phyloP scores from a whole-genome alignment of 1,284 basidiomycete genomes.

The Phlebopus sp. region DNA sequence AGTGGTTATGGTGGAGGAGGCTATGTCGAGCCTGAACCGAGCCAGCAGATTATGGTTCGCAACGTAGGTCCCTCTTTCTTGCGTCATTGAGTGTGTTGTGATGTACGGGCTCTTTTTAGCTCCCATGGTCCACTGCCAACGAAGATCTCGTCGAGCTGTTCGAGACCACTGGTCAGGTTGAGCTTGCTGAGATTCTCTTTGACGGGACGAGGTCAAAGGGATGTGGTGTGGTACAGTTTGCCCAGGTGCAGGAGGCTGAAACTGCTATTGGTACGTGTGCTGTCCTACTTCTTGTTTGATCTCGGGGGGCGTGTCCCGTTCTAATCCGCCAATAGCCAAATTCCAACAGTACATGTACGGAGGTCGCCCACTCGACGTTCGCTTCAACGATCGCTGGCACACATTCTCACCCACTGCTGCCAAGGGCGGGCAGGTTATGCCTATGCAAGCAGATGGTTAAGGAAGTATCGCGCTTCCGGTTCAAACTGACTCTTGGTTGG shows the following conservation, averaged over 20 bases:
- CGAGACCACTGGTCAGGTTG: slow-evolving; percentile 94
- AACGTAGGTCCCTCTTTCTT: slow-evolving; percentile 67
- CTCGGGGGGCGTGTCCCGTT: neutral
- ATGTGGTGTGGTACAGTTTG: slow-evolving; percentile 93
- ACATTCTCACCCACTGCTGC: slow-evolving; percentile 83
- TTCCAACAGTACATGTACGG: slow-evolving; percentile 92
- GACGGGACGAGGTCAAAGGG: slow-evolving; percentile 91
- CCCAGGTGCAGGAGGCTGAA: slow-evolving; percentile 85
- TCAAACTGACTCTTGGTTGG: too few species aligned
- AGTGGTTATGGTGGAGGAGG: slow-evolving; percentile 37
- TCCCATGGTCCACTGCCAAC: slow-evolving; percentile 99
- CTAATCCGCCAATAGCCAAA: slow-evolving; percentile 55
- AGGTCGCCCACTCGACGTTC: slow-evolving; percentile 81
- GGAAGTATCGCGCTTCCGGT: too few species aligned
- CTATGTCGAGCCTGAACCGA: slow-evolving; percentile 67
- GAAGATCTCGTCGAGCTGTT: slow-evolving; percentile 98
- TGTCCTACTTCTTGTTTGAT: neutral
- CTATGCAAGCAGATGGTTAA: slow-evolving; percentile 51
- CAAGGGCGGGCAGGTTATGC: slow-evolving; percentile 72
- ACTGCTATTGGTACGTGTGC: slow-evolving; percentile 77
- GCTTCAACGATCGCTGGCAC: slow-evolving; percentile 92
- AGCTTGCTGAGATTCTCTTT: slow-evolving; percentile 90
- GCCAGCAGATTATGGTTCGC: slow-evolving; percentile 95
- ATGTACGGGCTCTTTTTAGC: slow-evolving; percentile 41
- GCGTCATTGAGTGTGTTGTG: neutral